phyloP scores from a whole-genome alignment of 352 stramenopile species.

The Phytophthora fragariaefolia region DNA sequence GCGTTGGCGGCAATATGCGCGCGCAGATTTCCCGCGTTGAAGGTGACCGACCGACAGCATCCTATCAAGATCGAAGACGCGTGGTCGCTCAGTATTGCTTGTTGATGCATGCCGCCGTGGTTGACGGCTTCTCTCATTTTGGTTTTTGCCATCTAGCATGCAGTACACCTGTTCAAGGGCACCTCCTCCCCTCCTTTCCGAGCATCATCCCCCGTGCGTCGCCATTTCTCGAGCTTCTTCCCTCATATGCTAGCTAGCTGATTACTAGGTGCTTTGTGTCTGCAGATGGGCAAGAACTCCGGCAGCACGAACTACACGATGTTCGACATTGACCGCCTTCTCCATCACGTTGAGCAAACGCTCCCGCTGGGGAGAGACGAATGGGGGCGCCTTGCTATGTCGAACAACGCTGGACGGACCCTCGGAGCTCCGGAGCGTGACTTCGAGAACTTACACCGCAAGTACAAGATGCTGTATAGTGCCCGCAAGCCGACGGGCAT shows the following conservation, averaged over 20 bases:
- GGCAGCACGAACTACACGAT: conserved; percentile 8
- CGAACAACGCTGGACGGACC: neutral
- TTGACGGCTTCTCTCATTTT: neutral
- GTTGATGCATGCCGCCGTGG: too few species aligned
- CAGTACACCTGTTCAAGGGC: neutral
- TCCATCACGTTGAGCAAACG: neutral
- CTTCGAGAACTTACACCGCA: neutral
- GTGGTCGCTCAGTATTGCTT: neutral
- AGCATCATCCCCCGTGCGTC: neutral
- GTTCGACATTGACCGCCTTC: conserved; percentile 1
- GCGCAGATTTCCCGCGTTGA: neutral
- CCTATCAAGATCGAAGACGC: neutral
- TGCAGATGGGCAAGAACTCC: neutral
- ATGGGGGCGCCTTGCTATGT: conserved; percentile 2
- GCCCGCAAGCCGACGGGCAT: neutral
- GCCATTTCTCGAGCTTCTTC: neutral
- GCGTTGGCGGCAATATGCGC: neutral
- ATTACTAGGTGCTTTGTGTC: neutral
- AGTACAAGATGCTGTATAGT: neutral
- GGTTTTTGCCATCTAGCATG: neutral
- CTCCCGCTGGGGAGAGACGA: neutral
- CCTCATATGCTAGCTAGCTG: neutral
- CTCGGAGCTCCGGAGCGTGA: neutral
- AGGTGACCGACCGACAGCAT: neutral
- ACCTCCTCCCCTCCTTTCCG: neutral